These are phyloP conservation scores for Neurospora sp. DNA, from an alignment of 495 filamentous ascomycete genomes.

Conservation along the genomic window DNA sequence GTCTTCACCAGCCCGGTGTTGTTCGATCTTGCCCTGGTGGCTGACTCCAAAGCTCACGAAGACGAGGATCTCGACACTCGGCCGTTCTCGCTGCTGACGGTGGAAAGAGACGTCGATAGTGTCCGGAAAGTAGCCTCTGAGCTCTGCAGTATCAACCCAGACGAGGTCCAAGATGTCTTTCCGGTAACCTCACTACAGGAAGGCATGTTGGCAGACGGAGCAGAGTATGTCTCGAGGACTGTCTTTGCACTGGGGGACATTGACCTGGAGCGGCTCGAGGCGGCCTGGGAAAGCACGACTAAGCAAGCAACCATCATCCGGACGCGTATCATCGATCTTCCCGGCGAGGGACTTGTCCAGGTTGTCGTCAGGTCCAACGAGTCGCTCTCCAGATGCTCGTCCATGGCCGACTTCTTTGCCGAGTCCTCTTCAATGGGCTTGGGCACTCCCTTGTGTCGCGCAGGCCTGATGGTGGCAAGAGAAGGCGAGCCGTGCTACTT, in stretches of 20 bases:
- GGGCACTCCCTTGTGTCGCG: not conserved
- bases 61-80: slow-evolving; percentile 9
- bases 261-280: slow-evolving; percentile 32
- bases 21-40: slow-evolving; percentile 13
- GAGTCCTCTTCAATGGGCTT: not conserved
- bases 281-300: slow-evolving; percentile 39
- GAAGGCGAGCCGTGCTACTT: slow-evolving; percentile 19
- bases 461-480: not conserved
- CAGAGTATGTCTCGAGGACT: slow-evolving; percentile 32
- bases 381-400: not conserved
- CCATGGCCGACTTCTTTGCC: not conserved
- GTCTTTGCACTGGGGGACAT: slow-evolving; percentile 32
- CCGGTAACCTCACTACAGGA: slow-evolving; percentile 49
- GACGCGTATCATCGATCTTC: slow-evolving; percentile 47
- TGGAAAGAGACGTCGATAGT: slow-evolving; percentile 6
- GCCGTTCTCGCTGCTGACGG: slow-evolving; percentile 27
- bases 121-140: slow-evolving; percentile 4
- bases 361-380: not conserved
- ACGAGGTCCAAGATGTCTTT: slow-evolving; percentile 46
- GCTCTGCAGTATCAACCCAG: slow-evolving; percentile 31
- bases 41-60: not conserved
- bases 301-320: slow-evolving; percentile 40
- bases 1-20: slow-evolving; percentile 31
- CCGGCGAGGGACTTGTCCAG: slow-evolving; percentile 10
- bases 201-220: slow-evolving; percentile 13